These are phyloP conservation scores for Massarina eburnea DNA, from an alignment of 2,329 filamentous ascomycete species.

Conservation along the genomic window DNA sequence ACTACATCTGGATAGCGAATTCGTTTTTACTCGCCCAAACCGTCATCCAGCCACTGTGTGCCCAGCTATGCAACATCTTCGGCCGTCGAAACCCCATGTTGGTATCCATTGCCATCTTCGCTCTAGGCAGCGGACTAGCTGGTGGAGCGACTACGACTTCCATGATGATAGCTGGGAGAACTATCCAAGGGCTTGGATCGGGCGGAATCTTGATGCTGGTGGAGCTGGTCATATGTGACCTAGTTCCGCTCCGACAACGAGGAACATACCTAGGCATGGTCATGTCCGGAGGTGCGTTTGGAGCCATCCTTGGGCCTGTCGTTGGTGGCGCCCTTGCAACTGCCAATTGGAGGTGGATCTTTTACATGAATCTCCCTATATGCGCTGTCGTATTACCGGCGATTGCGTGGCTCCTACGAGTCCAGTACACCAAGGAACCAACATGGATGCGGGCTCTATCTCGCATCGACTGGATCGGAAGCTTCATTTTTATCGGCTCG, in stretches of 20 bases:
- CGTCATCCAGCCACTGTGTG: conserved; percentile 51
- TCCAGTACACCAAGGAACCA: conserved; percentile 21
- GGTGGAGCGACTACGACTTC: conserved; percentile 49
- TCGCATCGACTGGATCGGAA: conserved; percentile 46
- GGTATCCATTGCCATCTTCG: conserved; percentile 48
- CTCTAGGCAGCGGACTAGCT: conserved; percentile 54
- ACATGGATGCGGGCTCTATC: conserved; percentile 1
- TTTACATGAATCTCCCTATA: conserved; percentile 36
- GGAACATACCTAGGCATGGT: conserved; percentile 36
- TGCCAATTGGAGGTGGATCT: conserved; percentile 48
- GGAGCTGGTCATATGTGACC: conserved; percentile 49
- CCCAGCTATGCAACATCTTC: conserved; percentile 53
- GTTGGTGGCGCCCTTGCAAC: conserved; percentile 19
- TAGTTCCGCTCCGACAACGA: conserved; percentile 21
- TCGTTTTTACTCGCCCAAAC: conserved; percentile 38
- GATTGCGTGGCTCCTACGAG: conserved; percentile 32
- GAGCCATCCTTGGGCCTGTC: conserved; percentile 14
- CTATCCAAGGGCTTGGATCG: conserved; percentile 54
- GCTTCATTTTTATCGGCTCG: conserved; percentile 42
- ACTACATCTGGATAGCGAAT: conserved; percentile 42
- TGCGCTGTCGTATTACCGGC: conserved; percentile 15
- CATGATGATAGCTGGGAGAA: conserved; percentile 56
- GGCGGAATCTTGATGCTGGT: conserved; percentile 48
- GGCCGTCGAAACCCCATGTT: conserved; percentile 46
- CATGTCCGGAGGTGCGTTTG: conserved; percentile 7